Evolutionary conservation across 1,139 yeast species (phyloP).

Genomic region (Hemisphaericaspora xylofermentans): DNA sequence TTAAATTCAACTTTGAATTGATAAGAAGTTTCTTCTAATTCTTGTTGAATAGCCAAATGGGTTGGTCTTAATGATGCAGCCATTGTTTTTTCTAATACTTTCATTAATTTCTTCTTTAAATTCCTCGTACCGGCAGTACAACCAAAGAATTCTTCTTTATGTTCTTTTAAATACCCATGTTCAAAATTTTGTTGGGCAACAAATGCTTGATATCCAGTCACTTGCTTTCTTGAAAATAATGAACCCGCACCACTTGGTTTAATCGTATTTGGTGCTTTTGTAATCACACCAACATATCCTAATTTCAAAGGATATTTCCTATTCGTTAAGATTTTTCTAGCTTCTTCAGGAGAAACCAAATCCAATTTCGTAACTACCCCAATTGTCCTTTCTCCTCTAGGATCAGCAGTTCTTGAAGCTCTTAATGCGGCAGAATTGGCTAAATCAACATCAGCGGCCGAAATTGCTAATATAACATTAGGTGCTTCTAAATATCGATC

Average conservation of each 20-base stretch:
- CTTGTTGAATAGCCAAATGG: conserved; percentile 80
- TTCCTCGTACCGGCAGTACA: conserved; percentile 77
- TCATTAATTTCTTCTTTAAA: conserved; percentile 77
- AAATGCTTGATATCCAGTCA: conserved; percentile 46
- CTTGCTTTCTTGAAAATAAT: conserved; percentile 36
- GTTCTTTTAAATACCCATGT: conserved; percentile 53
- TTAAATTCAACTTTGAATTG: conserved; percentile 95
- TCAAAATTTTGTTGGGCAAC: conserved; percentile 70
- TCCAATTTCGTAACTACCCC: conserved; percentile 96
- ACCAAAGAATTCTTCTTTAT: conserved; percentile 59
- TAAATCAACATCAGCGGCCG: conserved; percentile 96
- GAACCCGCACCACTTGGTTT: conserved; percentile 18
- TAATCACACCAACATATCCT: conserved; percentile 98
- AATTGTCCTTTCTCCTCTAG: conserved; percentile 89
- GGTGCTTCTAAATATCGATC: conserved; percentile 86
- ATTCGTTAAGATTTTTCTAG: conserved; percentile 67
- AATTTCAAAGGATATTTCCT: conserved; percentile 83
- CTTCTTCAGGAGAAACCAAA: conserved; percentile 74
- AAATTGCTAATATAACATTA: conserved; percentile 89
- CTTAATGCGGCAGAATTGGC: conserved; percentile 94
- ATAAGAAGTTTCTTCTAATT: conserved; percentile 89
- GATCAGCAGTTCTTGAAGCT: conserved; percentile 92
- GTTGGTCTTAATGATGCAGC: conserved; percentile 87
- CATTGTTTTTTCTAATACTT: conserved; percentile 88
- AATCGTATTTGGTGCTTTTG: conserved; percentile 61